phyloP scores from a whole-genome alignment of 148 eudicot species.

The Vaccinium vitisidaea region DNA sequence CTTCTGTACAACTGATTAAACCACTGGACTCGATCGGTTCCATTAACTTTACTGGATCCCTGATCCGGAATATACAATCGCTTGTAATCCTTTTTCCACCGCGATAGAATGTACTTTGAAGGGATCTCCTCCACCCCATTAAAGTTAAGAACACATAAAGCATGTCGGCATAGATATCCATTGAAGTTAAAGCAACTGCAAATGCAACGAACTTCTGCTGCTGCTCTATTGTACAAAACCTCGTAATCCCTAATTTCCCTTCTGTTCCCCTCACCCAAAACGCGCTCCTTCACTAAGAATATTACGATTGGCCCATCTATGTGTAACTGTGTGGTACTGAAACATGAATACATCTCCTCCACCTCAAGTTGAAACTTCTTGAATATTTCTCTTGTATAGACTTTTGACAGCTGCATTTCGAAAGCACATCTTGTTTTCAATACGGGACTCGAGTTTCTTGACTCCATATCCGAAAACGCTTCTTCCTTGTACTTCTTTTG shows the following conservation, averaged over 20 bases:
- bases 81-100: conserved; percentile 78
- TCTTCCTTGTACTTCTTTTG: conserved; percentile 77
- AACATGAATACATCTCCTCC: conserved; percentile 84
- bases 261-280: conserved; percentile 47
- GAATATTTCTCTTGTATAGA: conserved; percentile 65
- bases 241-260: conserved; percentile 67
- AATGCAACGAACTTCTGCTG: conserved; percentile 65
- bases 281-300: conserved; percentile 70
- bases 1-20: conserved; percentile 58
- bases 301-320: conserved; percentile 53
- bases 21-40: conserved; percentile 39
- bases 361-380: conserved; percentile 68
- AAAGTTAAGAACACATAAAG: conserved; percentile 64
- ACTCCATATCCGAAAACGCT: conserved; percentile 56
- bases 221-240: conserved; percentile 57
- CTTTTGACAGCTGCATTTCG: conserved; percentile 61
- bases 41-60: conserved; percentile 28
- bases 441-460: conserved; percentile 42
- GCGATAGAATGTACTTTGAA: conserved; percentile 50
- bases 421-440: conserved; percentile 63
- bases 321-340: conserved; percentile 63
- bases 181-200: conserved; percentile 75
- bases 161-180: conserved; percentile 75
- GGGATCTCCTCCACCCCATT: conserved; percentile 78
- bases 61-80: conserved; percentile 41